Evolutionary conservation across 257 asterid genomes (phyloP).

Genomic region (Thymus mandschuricus): DNA sequence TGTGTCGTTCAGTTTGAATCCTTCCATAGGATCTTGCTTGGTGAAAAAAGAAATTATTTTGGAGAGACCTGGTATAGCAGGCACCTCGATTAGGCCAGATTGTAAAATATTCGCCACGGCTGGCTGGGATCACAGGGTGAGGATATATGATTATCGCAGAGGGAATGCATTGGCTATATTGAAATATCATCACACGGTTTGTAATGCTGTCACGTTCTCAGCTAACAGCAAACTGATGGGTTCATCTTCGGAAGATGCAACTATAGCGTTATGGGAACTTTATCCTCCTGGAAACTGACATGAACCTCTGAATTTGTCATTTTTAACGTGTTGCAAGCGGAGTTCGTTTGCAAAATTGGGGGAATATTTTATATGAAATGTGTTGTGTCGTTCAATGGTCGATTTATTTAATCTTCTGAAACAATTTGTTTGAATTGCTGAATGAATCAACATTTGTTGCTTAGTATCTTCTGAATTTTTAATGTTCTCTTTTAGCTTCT

Average conservation of each 20-base stretch:
- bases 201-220: slow-evolving; percentile 82
- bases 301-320: not conserved
- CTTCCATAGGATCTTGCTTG: slow-evolving; percentile 61
- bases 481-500: not conserved
- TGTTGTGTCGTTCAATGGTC: not conserved
- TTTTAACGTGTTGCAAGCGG: not conserved
- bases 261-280: slow-evolving; percentile 88
- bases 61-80: slow-evolving; percentile 81
- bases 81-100: slow-evolving; percentile 71
- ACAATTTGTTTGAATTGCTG: slow-evolving; percentile 17
- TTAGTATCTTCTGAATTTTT: not conserved
- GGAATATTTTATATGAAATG: not conserved
- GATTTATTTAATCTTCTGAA: slow-evolving; percentile 5
- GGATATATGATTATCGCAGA: slow-evolving; percentile 78
- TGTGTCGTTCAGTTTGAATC: slow-evolving; percentile 66
- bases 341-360: not conserved
- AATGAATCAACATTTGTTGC: slow-evolving; percentile 1
- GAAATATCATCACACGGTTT: slow-evolving; percentile 77
- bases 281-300: slow-evolving; percentile 63
- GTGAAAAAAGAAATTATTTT: slow-evolving; percentile 67
- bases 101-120: slow-evolving; percentile 75
- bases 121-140: slow-evolving; percentile 95
- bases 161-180: slow-evolving; percentile 87
- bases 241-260: slow-evolving; percentile 85
- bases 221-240: slow-evolving; percentile 62